Evolutionary conservation across 495 filamentous ascomycete genomes (phyloP), one percentile per base, ranked within the genome.

Genomic region (Saxophila tyrrhenica): DNA sequence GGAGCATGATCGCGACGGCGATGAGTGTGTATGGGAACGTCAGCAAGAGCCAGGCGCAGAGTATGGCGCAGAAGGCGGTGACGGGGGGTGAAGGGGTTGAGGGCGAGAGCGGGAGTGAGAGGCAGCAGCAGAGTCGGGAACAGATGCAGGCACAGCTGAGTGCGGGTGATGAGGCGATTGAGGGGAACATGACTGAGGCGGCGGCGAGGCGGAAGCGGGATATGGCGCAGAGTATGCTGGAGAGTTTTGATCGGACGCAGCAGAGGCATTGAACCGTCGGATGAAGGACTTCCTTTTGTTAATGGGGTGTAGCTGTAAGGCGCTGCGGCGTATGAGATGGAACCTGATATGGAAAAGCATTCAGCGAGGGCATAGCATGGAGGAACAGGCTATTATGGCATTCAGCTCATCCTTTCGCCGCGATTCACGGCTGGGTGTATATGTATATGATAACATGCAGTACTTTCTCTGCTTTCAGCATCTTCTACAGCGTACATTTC

Each of bases 1-100:
- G 87, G 21, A 83, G 88, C 25, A 95, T 98, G 94, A 96, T 98
- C 72, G 88, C 94, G 23, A 94, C 85, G 32, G 92, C 89, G 3
- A 83, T 98, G 78, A 84, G 87, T 25, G 89, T 98, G 25, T 98
- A 95, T 69, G 89, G 92, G 25, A 95, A 94, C 66, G 86, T 98
- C 43, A 89, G 79, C 57, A 79, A 90, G 54, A 78, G 80, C n/a
- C 94, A 96, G 73, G 78, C 80, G 38, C 83, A 79, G 65, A 71
- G 71, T 9, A 72, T 84, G 65, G 83, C 84, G 2, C 50, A 78
- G 78, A 53, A 77, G 69, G 50, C 51, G 25, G 29, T 51, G 50
- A 39, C 21, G 17, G 16, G 21, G 20, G 52, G 58, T 17, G 19
- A 44, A 38, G 44, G 48, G 51, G 23, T 29, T 22, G 17, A 50